Conservation (phyloP, 2,329 filamentous ascomycete genomes). For the Aspergillus tubingensis region DNA sequence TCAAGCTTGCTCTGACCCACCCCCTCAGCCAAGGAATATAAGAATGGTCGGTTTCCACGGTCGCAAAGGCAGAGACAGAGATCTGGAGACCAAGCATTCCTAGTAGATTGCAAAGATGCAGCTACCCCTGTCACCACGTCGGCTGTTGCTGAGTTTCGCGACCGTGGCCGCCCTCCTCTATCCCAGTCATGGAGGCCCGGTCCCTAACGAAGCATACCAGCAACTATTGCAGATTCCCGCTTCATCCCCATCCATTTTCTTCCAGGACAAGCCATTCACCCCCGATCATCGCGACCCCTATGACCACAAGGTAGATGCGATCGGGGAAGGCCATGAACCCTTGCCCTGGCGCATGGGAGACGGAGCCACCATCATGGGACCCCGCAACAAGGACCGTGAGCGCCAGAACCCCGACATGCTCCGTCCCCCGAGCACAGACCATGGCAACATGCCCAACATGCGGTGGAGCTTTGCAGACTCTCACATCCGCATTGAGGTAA, state of each 20-base stretch:
- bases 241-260: slow-evolving; percentile 5
- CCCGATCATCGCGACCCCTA: slow-evolving; percentile 6
- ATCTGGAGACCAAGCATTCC: neutral
- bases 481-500: slow-evolving; percentile 8
- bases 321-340: slow-evolving; percentile 5
- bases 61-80: neutral
- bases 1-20: neutral
- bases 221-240: slow-evolving; percentile 6
- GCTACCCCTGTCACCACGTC: neutral
- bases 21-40: neutral
- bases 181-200: neutral
- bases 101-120: neutral
- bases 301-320: slow-evolving; percentile 8
- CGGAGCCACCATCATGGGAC: slow-evolving; percentile 7
- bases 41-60: neutral
- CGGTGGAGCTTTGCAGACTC: slow-evolving; percentile 10
- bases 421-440: slow-evolving; percentile 10
- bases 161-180: slow-evolving; percentile 1
- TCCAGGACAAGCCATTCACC: neutral
- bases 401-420: slow-evolving; percentile 12
- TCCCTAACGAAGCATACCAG: slow-evolving; percentile 8
- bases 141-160: neutral
- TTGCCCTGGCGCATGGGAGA: slow-evolving; percentile 11
- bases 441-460: slow-evolving; percentile 11
- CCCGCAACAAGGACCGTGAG: slow-evolving; percentile 11